phyloP scores from a whole-genome alignment of 202 grass and related monocot species.

The Brachypodium distachyon region DNA sequence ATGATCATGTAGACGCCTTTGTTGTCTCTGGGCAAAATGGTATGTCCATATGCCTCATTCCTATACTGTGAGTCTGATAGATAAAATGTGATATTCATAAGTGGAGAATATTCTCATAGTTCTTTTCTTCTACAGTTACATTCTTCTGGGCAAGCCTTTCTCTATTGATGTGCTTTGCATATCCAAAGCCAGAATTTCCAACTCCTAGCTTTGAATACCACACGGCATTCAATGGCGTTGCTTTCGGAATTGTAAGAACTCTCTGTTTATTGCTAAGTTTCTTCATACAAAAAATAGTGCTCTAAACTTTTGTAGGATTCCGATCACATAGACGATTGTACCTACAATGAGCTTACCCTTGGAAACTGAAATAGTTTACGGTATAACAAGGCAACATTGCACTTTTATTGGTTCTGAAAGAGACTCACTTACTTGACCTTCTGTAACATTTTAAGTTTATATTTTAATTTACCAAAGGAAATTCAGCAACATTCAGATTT shows the following conservation, averaged over 20 bases:
- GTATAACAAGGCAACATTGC: background rate
- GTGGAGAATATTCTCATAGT: background rate
- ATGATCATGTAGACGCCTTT: conserved; percentile 65
- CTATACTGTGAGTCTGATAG: background rate
- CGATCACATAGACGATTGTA: background rate
- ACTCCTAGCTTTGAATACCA: conserved; percentile 97
- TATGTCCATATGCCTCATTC: conserved; percentile 11
- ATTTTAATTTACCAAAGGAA: background rate
- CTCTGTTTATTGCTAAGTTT: background rate
- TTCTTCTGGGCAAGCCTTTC: conserved; percentile 82
- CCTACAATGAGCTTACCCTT: background rate
- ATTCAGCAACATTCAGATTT: background rate
- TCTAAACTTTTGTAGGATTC: background rate
- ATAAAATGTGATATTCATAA: background rate
- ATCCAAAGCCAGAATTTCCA: conserved; percentile 80
- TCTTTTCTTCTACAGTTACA: conserved; percentile 46
- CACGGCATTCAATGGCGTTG: conserved; percentile 83
- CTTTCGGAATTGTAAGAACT: conserved; percentile 95
- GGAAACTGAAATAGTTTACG: background rate
- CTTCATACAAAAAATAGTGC: background rate
- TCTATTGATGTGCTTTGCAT: conserved; percentile 75
- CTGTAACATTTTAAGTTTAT: background rate
- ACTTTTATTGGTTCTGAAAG: background rate
- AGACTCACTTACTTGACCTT: background rate
- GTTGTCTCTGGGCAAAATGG: conserved; percentile 80